Conservation (phyloP, 805 yeast genomes). For the Zygoascus bituminiphila region DNA sequence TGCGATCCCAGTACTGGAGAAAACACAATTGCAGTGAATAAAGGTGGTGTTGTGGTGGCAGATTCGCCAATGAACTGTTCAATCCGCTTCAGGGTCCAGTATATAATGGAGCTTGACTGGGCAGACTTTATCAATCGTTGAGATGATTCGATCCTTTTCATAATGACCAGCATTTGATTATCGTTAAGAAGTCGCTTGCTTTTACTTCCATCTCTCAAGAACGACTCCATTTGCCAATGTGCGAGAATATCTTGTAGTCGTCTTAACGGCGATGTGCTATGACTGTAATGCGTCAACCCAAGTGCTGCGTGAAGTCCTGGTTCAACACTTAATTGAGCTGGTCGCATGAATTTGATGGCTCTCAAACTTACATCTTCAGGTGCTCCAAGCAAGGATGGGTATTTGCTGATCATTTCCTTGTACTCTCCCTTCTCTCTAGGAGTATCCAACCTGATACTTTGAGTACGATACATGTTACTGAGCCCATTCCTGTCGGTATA, state of each 20-base stretch:
- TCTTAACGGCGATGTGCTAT: conserved; percentile 84
- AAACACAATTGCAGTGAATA: neutral
- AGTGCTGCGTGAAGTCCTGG: conserved; percentile 52
- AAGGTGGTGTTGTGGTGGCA: neutral
- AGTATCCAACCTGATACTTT: conserved; percentile 23
- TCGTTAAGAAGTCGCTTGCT: conserved; percentile 2
- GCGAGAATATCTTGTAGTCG: conserved; percentile 72
- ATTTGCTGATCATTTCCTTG: conserved; percentile 20
- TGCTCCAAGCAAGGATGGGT: neutral
- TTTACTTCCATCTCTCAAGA: conserved; percentile 24
- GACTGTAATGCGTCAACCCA: conserved; percentile 55
- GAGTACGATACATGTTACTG: conserved; percentile 24
- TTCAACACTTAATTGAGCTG: conserved; percentile 37
- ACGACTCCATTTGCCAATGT: conserved; percentile 64
- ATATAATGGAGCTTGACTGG: conserved; percentile 6
- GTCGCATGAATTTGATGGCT: conserved; percentile 39
- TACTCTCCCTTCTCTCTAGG: conserved; percentile 16
- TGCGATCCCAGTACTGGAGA: neutral
- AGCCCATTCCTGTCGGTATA: conserved; percentile 19
- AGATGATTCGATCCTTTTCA: conserved; percentile 7
- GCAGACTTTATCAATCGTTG: conserved; percentile 14
- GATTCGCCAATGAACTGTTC: neutral
- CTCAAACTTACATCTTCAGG: conserved; percentile 26
- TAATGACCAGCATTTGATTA: conserved; percentile 8
- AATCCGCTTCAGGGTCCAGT: conserved; percentile 15